Base-by-base conservation (phyloP, 139 green algal species). In the Asterochloris sp. region DNA sequence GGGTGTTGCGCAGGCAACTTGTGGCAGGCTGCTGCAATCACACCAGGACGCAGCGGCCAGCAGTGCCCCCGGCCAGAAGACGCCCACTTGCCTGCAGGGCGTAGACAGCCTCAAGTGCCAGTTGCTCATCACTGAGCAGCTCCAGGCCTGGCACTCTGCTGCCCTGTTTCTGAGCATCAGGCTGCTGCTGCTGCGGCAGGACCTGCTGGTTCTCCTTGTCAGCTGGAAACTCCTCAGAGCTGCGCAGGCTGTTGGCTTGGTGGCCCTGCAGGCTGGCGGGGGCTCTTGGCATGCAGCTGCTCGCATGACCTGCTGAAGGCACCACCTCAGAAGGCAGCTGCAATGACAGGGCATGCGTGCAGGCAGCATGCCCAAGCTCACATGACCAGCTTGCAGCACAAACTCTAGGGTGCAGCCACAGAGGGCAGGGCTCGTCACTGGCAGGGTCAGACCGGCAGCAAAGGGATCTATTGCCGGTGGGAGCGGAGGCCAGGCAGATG, bases 151-250 rank as follows among this genome's bases (percentile, higher is more conserved):
- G 24, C 23, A 17, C 54, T 60, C 54, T 47, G 47, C 76, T 54
- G 54, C 60, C 24, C 13, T 54, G 23, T n/a, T 15, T 17, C 21
- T n/a, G 16, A 8, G 74, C 27, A 23, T 47, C 17, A 19, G 11
- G 11, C 24, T 28, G 74, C 26, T 19, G 14, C 38, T 54, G 38
- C 38, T 28, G 74, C 74, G 12, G 47, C 28, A 17, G 29, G 26
- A 38, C 38, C 19, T 80, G 76, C 10, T 29, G 67, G 76, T 80
- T 80, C 13, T 80, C 76, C 60, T 80, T 80, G 76, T 80, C 68
- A n/a, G 76, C 54, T 16, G 76, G 76, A 24, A 80, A 80, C 76
- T 80, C 76, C 67, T 80, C 76, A 69, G 76, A 80, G 76, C 76
- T 80, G 29, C 76, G 67, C 54, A 80, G n/a, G 12, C 76, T 80